Base-by-base conservation (phyloP, 2,329 filamentous ascomycete species). In the Thelonectria discophora region DNA sequence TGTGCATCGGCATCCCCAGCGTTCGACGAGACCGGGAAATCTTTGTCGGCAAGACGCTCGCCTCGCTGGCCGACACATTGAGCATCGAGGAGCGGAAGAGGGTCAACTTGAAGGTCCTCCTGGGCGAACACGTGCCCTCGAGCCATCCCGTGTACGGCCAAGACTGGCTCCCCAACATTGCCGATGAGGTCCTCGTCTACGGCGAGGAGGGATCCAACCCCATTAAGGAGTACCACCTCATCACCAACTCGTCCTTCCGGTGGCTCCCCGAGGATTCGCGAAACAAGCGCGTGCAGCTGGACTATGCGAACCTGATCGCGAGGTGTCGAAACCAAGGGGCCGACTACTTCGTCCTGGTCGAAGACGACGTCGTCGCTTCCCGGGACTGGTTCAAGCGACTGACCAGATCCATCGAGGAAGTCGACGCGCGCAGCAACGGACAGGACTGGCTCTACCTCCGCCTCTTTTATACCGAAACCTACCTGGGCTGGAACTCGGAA, bases 401-500 rank as follows among this genome's bases (percentile, higher is more conserved):
- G 12, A 49, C 57, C 3, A 54, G 32, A 2, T 70, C 66, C 3
- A 61, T 75, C 12, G 59, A 65, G 11, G 42, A 64, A 11, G 65
- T 70, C 5, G 72, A 74, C 48, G 52, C 63, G 1, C 39, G 43
- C 18, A 55, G 20, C 42, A 61, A 49, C 7, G 58, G 55, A 7
- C 43, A 49, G 8, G 67, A 71, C 27, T 76, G 74, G 74, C 55
- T 76, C 11, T 77, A 77, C 48, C 67, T 77, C 8, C 66, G 75
- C 15, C 65, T 77, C 1, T 77, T 77, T 49, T 77, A 76, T 47
- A 74, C 75, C 0, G 75, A 77, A 46, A 69, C 67, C 2, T 74
- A 75, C 37, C 65, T 77, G 39, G 75, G 75, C 3, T 77, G 75
- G 75, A 77, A 77, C 53, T 71, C 68, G 1, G 73, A 76, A 49